Evolutionary conservation across 257 asterid genomes (phyloP), one percentile per base, ranked within the genome.

Genomic region (Lycium barbarum): DNA sequence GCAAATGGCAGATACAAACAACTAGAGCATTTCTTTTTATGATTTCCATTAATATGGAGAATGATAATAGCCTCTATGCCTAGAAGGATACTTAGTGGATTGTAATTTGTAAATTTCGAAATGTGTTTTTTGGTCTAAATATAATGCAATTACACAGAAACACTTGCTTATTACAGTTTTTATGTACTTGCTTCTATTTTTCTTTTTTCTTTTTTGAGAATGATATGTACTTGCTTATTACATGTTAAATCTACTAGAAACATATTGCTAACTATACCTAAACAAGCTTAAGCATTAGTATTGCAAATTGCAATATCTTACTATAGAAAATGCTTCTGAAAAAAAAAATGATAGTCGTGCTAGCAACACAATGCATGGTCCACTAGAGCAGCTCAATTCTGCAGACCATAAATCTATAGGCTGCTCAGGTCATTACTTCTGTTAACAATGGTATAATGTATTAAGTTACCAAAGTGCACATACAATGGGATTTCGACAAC

Each of bases 321-420:
- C 47, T 22, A 51, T 3, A 76, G 4, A 14, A 33, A 7, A 49
- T 53, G 82, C 82, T 53, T 53, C 65, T 14, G 45, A 53, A 14
- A 26, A 26, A 26, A 78, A 78, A 76, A 78, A 53, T 53, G 49
- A 51, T 49, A 78, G 65, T 51, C 9, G 33, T 26, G 49, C 49
- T 53, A 78, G 82, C 82, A 78, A 35, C 62, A 13, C 65, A 53
- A 78, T 78, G 13, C 82, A 78, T 33, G 40, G 26, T 78, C 65
- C 4, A 0, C 49, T 33, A 78, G 65, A 78, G 49, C 15, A 33
- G 2, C 47, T 53, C 62, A 15, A 78, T 15, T 78, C 65, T 78
- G 65, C 65, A 78, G 17, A 7, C 38, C 5, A 0, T n/a, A 73
- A 73, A 38, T 11, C n/a, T 45, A 74, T 62, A 74, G 45, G 81